Base-by-base conservation (phyloP, 169 alveolate species). In the Cryptosporidium canis region DNA sequence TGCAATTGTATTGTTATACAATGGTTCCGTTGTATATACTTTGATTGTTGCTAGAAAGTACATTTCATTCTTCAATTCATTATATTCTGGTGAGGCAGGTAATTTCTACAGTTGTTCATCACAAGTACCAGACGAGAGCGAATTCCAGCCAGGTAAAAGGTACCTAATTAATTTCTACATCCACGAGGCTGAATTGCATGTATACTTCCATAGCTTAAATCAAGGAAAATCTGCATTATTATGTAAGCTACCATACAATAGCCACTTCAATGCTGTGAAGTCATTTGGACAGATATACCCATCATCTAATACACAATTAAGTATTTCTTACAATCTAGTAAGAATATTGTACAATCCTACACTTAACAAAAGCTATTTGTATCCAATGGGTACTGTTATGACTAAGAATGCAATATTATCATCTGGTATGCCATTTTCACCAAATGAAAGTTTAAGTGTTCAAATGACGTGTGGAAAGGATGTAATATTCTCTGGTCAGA, bases 351-450 rank as follows among this genome's bases (percentile, higher is more conserved):
- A 58, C 55, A 35, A 7, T 8, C 87, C 64, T 24, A 56, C 8
- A 24, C 31, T 77, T 27, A 29, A 43, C 12, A 0, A 56, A 29
- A 77, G 27, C 43, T 4, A 77, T 48, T 21, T 77, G 14, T 77
- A 77, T 77, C 87, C 87, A 39, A 58, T 77, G 72, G 87, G 87
- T 58, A 58, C 72, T 16, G 87, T 77, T 29, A 33, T 9, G 14
- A n/a, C 70, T 3, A 77, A 77, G 35, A 58, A 55, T 58, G 72
- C 45, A 1, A 39, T 77, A 12, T 56, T 77, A 24, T 56, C 87
- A 12, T 77, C 87, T 21, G 87, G 87, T 35, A 33, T 41, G 45
- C 87, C 87, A 58, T 77, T 77, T 56, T 77, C 87, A 27, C 87
- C 72, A 16, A 66, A 66, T 77, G 72, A 77, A 39, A 77, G 87